Evolutionary conservation across 2,329 filamentous ascomycete genomes (phyloP).

Genomic region (Alternaria solani): DNA sequence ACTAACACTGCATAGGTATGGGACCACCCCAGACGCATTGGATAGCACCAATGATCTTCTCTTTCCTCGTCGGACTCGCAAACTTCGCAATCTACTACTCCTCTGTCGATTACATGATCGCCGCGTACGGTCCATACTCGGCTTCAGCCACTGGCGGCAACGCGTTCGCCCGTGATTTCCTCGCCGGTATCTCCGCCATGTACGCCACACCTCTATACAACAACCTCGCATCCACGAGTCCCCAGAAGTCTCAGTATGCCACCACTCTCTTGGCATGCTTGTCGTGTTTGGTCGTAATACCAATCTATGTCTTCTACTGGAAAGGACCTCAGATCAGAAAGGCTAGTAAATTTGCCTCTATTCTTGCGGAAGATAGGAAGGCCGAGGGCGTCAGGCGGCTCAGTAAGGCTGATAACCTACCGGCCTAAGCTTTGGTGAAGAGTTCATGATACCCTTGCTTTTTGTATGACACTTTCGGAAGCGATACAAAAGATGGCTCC

Average conservation of each 20-base stretch:
- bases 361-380: slow-evolving; percentile 37
- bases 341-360: slow-evolving; percentile 60
- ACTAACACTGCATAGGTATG: slow-evolving; percentile 38
- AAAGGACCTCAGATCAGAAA: slow-evolving; percentile 63
- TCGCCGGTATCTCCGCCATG: slow-evolving; percentile 74
- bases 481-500: background rate
- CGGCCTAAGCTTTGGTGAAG: background rate
- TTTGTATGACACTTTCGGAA: background rate
- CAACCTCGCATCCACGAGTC: slow-evolving; percentile 50
- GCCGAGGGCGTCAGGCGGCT: slow-evolving; percentile 25
- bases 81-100: slow-evolving; percentile 77
- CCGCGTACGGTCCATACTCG: slow-evolving; percentile 74
- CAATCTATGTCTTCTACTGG: slow-evolving; percentile 57
- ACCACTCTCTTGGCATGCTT: slow-evolving; percentile 63
- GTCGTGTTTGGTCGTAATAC: slow-evolving; percentile 52
- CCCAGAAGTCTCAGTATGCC: slow-evolving; percentile 54
- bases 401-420: slow-evolving; percentile 31
- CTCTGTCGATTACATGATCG: slow-evolving; percentile 81
- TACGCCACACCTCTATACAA: slow-evolving; percentile 67
- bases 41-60: slow-evolving; percentile 72
- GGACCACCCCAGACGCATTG: slow-evolving; percentile 69
- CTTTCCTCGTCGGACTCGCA: slow-evolving; percentile 72
- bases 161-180: slow-evolving; percentile 75
- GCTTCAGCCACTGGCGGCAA: slow-evolving; percentile 80
- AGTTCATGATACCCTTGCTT: background rate